Conservation (phyloP, 1,284 basidiomycete genomes). For the Cerrena zonata region DNA sequence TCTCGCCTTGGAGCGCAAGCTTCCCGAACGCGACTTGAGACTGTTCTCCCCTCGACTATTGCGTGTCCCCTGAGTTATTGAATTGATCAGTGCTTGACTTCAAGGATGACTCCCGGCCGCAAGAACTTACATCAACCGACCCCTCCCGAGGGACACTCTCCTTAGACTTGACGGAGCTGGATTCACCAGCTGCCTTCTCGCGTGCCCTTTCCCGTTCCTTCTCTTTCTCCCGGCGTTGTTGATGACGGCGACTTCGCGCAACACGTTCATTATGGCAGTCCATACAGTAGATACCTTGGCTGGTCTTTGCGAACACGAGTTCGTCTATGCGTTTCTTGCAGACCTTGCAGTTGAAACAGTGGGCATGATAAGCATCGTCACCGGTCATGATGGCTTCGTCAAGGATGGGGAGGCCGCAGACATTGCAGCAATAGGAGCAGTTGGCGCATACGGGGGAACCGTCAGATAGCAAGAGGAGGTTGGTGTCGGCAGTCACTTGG, state of each 20-base stretch:
- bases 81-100: neutral
- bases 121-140: slow-evolving; percentile 3
- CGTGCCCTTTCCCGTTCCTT: slow-evolving; percentile 36
- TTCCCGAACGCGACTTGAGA: slow-evolving; percentile 1
- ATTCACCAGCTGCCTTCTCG: slow-evolving; percentile 17
- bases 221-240: slow-evolving; percentile 76
- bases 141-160: neutral
- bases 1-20: slow-evolving; percentile 1
- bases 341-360: slow-evolving; percentile 96
- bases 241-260: slow-evolving; percentile 83
- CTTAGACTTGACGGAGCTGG: neutral
- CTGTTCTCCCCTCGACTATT: neutral
- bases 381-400: slow-evolving; percentile 99
- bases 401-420: slow-evolving; percentile 85
- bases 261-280: slow-evolving; percentile 96
- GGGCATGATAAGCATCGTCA: slow-evolving; percentile 96
- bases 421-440: slow-evolving; percentile 94
- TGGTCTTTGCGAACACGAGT: slow-evolving; percentile 96
- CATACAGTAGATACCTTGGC: slow-evolving; percentile 98
- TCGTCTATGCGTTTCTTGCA: slow-evolving; percentile 95
- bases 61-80: neutral
- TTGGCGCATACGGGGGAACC: slow-evolving; percentile 95
- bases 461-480: slow-evolving; percentile 90
- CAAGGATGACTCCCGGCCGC: neutral
- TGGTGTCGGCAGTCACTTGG: slow-evolving; percentile 87